Evolutionary conservation across 495 filamentous ascomycete species (phyloP).

Genomic region (Xylaria scruposa): DNA sequence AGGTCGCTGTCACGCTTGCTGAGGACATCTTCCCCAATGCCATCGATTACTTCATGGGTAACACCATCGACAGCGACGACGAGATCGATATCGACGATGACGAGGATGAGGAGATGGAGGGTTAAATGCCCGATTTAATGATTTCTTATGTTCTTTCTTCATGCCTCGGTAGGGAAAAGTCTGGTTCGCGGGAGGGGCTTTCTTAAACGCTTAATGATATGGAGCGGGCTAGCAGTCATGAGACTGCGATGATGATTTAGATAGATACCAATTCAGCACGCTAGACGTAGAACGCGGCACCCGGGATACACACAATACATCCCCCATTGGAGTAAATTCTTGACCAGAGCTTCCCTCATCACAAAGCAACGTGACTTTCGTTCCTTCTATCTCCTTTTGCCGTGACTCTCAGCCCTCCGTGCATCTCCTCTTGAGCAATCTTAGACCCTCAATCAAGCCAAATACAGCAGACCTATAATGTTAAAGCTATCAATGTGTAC

Average conservation of each 20-base stretch:
- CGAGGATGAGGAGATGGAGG: slow-evolving; percentile 31
- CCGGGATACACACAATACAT: slow-evolving; percentile 20
- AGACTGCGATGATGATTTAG: slow-evolving; percentile 30
- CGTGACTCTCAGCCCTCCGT: not conserved
- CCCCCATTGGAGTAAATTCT: slow-evolving; percentile 5
- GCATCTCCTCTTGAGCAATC: not conserved
- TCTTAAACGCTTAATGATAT: slow-evolving; percentile 24
- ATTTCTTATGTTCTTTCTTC: slow-evolving; percentile 19
- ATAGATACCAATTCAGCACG: slow-evolving; percentile 31
- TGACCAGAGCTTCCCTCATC: not conserved
- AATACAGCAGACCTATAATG: not conserved
- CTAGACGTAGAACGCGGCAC: slow-evolving; percentile 17
- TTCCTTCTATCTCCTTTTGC: not conserved
- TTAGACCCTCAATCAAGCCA: not conserved
- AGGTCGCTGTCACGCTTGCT: slow-evolving; percentile 70
- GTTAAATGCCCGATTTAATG: slow-evolving; percentile 12
- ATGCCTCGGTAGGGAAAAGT: slow-evolving; percentile 24
- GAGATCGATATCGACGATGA: slow-evolving; percentile 25
- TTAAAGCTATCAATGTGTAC: not conserved
- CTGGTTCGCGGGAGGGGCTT: slow-evolving; percentile 13
- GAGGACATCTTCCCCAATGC: slow-evolving; percentile 79
- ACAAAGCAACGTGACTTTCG: not conserved
- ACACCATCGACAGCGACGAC: slow-evolving; percentile 28
- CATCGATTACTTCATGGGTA: slow-evolving; percentile 69
- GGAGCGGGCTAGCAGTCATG: slow-evolving; percentile 21